These are phyloP conservation scores for Vigna hirtella DNA, from an alignment of 306 rosid genomes.

Conservation along the genomic window DNA sequence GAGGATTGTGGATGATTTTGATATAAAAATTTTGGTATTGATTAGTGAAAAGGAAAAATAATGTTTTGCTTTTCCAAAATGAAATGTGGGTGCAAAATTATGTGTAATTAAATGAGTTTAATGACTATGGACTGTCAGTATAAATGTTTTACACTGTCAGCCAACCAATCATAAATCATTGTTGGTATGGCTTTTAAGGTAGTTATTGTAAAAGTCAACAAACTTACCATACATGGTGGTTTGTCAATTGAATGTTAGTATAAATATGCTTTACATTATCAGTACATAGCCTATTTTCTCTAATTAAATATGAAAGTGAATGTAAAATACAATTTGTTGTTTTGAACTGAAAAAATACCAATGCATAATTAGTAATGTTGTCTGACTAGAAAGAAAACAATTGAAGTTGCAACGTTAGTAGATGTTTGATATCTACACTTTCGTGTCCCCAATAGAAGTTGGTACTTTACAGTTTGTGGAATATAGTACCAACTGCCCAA, in stretches of 20 bases:
- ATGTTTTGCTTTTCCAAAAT: not conserved
- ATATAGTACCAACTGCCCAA: not conserved
- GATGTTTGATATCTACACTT: slow-evolving; percentile 15
- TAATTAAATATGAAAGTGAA: not conserved
- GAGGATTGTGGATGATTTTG: slow-evolving; percentile 19
- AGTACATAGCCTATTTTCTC: not conserved
- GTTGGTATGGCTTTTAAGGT: not conserved
- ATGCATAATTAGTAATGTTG: not conserved
- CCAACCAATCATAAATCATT: not conserved
- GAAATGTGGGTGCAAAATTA: not conserved
- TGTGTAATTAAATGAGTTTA: not conserved
- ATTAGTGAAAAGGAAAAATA: not conserved
- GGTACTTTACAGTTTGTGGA: not conserved
- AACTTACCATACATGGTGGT: too few relatives aligned
- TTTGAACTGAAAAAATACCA: not conserved
- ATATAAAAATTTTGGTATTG: not conserved
- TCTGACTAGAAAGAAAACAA: not conserved
- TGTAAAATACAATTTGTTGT: not conserved
- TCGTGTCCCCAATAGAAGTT: not conserved
- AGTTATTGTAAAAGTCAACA: not conserved
- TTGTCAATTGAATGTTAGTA: not conserved
- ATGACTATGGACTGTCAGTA: not conserved
- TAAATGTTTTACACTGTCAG: not conserved
- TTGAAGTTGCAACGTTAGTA: not conserved
- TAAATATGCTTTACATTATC: too few relatives aligned